phyloP scores from a whole-genome alignment of 495 filamentous ascomycete genomes.

The Daldinia childiae region DNA sequence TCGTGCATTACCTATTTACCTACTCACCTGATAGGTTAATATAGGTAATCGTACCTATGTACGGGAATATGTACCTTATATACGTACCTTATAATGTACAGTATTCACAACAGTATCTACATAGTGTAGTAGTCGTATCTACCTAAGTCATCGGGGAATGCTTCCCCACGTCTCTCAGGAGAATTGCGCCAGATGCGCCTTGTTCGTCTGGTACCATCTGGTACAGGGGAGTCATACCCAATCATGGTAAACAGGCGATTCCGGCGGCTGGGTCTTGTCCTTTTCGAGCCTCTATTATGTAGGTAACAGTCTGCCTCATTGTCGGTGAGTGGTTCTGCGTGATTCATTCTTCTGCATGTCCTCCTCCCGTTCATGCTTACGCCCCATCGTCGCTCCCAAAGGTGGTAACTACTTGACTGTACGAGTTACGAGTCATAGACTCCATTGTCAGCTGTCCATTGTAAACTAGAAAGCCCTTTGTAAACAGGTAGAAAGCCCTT shows the following conservation, averaged over 20 bases:
- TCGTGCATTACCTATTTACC: too few species aligned
- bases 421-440: conserved; percentile 6
- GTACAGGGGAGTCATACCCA: conserved; percentile 24
- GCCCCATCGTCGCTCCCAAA: conserved; percentile 9
- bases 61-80: not conserved
- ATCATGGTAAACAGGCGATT: conserved; percentile 35
- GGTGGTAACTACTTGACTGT: not conserved
- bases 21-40: too few species aligned
- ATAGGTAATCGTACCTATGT: too few species aligned
- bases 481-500: conserved; percentile 27
- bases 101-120: conserved; percentile 16
- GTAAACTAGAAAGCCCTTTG: conserved; percentile 20
- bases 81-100: conserved; percentile 7
- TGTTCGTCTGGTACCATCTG: conserved; percentile 18
- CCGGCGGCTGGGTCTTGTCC: conserved; percentile 25
- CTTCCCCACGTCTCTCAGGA: conserved; percentile 31
- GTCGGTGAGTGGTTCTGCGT: conserved; percentile 37
- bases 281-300: conserved; percentile 37
- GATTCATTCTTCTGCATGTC: conserved; percentile 17
- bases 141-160: conserved; percentile 17
- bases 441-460: conserved; percentile 1
- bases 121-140: not conserved
- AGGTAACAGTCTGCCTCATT: conserved; percentile 33
- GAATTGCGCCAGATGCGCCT: conserved; percentile 32
- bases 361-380: conserved; percentile 32